These are phyloP conservation scores for Blastomyces parvus DNA, from an alignment of 2,329 filamentous ascomycete genomes.

Conservation along the genomic window DNA sequence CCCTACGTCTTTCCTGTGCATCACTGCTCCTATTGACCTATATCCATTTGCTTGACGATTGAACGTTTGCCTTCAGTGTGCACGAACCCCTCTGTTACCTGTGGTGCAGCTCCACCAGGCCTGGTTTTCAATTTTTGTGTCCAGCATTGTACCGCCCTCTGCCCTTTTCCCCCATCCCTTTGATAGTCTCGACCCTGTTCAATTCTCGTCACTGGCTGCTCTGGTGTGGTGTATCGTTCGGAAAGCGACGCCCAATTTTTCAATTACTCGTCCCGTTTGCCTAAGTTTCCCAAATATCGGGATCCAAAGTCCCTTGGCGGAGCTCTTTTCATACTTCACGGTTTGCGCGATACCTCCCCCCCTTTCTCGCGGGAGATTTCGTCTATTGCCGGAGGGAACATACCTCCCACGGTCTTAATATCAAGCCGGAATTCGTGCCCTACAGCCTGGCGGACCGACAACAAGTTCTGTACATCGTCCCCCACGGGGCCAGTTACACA, in stretches of 20 bases:
- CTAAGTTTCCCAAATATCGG: background rate
- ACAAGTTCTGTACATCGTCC: slow-evolving; percentile 5
- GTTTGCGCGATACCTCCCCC: background rate
- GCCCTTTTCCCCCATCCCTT: background rate
- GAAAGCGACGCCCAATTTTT: background rate
- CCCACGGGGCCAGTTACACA: slow-evolving; percentile 1
- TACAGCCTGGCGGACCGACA: background rate
- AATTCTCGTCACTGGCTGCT: slow-evolving; percentile 3
- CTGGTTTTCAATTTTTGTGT: slow-evolving; percentile 6
- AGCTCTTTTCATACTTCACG: background rate
- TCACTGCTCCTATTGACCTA: slow-evolving; percentile 3
- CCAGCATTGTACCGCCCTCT: slow-evolving; percentile 3
- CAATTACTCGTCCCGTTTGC: background rate
- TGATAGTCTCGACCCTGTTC: background rate
- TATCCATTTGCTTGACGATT: background rate
- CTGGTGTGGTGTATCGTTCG: background rate
- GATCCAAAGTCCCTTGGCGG: background rate
- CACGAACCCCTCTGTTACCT: slow-evolving; percentile 6
- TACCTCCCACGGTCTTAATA: background rate
- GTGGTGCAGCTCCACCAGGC: background rate
- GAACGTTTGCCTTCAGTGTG: background rate
- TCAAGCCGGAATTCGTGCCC: background rate
- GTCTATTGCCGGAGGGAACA: slow-evolving; percentile 1
- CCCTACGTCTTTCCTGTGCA: background rate
- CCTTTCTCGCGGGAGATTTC: background rate